phyloP scores from a whole-genome alignment of 495 filamentous ascomycete species.

The Astrothelium macrocarpum region DNA sequence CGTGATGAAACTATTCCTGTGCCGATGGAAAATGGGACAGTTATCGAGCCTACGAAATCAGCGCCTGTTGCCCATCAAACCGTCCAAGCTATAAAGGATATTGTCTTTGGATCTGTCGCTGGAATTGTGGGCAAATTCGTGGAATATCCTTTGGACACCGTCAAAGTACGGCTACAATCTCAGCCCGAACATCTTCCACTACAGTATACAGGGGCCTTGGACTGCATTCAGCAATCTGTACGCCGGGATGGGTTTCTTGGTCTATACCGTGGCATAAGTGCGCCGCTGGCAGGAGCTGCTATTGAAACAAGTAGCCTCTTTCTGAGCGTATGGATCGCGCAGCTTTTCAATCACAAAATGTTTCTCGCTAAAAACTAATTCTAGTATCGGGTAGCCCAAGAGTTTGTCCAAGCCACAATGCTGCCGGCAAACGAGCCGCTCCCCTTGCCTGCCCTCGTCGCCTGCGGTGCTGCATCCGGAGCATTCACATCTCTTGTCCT shows the following conservation, averaged over 20 bases:
- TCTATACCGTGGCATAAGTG: slow-evolving; percentile 87
- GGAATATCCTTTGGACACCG: slow-evolving; percentile 97
- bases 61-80: slow-evolving; percentile 13
- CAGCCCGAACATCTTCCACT: slow-evolving; percentile 77
- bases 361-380: slow-evolving; percentile 15
- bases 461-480: slow-evolving; percentile 76
- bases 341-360: not conserved
- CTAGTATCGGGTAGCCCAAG: slow-evolving; percentile 57
- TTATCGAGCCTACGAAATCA: not conserved
- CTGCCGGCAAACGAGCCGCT: slow-evolving; percentile 32
- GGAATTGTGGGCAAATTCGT: slow-evolving; percentile 91
- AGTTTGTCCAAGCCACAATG: slow-evolving; percentile 22
- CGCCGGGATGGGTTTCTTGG: slow-evolving; percentile 61
- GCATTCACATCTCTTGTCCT: slow-evolving; percentile 82
- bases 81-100: slow-evolving; percentile 29
- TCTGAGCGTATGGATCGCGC: slow-evolving; percentile 51
- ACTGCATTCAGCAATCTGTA: slow-evolving; percentile 85
- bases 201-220: slow-evolving; percentile 76
- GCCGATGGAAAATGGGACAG: not conserved
- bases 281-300: slow-evolving; percentile 83
- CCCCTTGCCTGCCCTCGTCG: slow-evolving; percentile 60
- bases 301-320: slow-evolving; percentile 91
- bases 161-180: slow-evolving; percentile 77
- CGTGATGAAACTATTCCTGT: not conserved
- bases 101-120: slow-evolving; percentile 43